Conservation (phyloP, 176 grass and related monocot genomes). For the Urochloa ruziziensis region DNA sequence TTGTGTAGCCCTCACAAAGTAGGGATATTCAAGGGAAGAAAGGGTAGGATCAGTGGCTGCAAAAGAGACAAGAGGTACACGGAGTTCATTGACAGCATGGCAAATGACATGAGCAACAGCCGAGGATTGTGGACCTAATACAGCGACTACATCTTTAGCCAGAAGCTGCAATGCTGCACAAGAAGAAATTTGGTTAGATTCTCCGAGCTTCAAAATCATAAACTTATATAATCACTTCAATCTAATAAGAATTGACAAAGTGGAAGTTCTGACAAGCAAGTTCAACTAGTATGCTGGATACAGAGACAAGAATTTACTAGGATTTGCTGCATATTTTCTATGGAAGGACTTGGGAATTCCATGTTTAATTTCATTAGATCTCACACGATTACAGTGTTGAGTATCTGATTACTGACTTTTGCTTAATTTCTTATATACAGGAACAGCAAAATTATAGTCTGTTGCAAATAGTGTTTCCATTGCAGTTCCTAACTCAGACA, state of each 20-base stretch:
- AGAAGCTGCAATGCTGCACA: constrained; percentile 73
- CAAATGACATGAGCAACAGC: constrained; percentile 76
- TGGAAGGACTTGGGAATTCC: constrained; percentile 1
- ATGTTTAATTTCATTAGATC: neutral
- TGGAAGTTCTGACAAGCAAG: neutral
- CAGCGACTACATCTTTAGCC: constrained; percentile 46
- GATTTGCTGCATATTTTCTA: neutral
- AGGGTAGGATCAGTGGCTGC: constrained; percentile 69
- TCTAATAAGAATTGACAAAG: neutral
- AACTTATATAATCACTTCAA: neutral
- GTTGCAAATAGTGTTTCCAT: neutral
- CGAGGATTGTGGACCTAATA: constrained; percentile 79
- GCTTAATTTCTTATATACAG: neutral
- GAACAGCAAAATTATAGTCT: neutral
- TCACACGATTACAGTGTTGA: neutral
- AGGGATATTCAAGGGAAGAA: constrained; percentile 75
- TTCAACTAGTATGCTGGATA: neutral
- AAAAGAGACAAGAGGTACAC: constrained; percentile 69
- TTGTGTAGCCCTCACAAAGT: constrained; percentile 63
- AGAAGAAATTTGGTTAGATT: constrained; percentile 21
- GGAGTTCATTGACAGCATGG: constrained; percentile 63
- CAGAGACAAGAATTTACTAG: constrained; percentile 5
- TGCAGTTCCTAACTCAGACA: neutral
- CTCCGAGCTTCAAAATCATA: neutral
- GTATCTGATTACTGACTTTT: neutral